Conservation (phyloP, 441 rosid genomes). For the Viola pubescens region DNA sequence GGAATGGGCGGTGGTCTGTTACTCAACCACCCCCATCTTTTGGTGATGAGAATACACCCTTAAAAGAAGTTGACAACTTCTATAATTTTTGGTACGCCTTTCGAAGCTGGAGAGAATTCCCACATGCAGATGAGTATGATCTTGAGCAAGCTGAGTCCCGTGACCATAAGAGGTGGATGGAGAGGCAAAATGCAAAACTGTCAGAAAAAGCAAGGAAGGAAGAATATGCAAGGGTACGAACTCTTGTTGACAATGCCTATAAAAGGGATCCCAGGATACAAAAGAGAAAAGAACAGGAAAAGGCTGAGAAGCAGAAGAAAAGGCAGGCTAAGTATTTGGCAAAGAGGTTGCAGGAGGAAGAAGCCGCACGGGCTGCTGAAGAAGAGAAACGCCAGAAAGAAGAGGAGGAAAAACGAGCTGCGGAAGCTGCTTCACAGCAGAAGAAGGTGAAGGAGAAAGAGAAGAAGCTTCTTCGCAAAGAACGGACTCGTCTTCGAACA, state of each 20-base stretch:
- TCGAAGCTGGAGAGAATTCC: slow-evolving; percentile 97
- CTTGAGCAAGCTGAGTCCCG: slow-evolving; percentile 93
- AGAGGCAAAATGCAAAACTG: slow-evolving; percentile 89
- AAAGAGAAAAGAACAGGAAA: slow-evolving; percentile 78
- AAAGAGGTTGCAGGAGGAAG: slow-evolving; percentile 83
- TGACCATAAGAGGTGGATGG: slow-evolving; percentile 98
- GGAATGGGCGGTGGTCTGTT: slow-evolving; percentile 95
- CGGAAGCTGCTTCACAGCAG: slow-evolving; percentile 76
- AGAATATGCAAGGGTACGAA: slow-evolving; percentile 74
- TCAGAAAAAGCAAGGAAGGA: slow-evolving; percentile 88
- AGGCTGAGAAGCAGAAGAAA: slow-evolving; percentile 83
- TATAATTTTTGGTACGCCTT: slow-evolving; percentile 87
- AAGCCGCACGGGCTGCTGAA: slow-evolving; percentile 71
- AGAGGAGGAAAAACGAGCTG: slow-evolving; percentile 71
- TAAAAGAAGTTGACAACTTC: slow-evolving; percentile 72
- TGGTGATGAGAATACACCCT: slow-evolving; percentile 56
- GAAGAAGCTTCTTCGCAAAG: slow-evolving; percentile 86
- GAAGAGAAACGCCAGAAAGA: slow-evolving; percentile 73
- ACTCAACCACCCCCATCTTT: slow-evolving; percentile 61
- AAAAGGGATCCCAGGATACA: slow-evolving; percentile 80
- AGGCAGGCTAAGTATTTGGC: slow-evolving; percentile 74
- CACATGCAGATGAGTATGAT: slow-evolving; percentile 96
- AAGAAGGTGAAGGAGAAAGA: slow-evolving; percentile 85
- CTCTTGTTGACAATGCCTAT: slow-evolving; percentile 88
- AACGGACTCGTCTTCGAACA: slow-evolving; percentile 74